Percentiles rank a stretch among this genome's conserved stretches.
Conservation (phyloP, 2,329 filamentous ascomycete genomes). For the Pyrenophora tritici-repentis region DNA sequence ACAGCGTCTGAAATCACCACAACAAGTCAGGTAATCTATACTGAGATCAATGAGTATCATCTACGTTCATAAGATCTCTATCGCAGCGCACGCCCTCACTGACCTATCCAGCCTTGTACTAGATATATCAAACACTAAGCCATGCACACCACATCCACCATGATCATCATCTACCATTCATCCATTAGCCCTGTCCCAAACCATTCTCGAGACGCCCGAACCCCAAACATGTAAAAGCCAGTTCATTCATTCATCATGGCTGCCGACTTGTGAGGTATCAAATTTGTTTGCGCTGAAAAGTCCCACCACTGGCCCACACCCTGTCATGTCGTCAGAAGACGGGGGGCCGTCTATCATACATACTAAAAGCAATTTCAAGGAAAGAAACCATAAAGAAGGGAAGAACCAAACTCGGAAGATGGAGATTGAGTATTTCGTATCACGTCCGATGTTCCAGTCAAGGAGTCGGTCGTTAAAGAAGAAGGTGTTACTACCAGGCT, state of each 20-base stretch:
- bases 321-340: slow-evolving; percentile 36
- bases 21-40: not conserved
- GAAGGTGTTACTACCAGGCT: slow-evolving; percentile 19
- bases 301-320: slow-evolving; percentile 26
- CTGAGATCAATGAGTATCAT: slow-evolving; percentile 21
- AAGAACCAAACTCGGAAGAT: slow-evolving; percentile 19
- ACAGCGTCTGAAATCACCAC: not conserved
- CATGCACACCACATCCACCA: slow-evolving; percentile 24
- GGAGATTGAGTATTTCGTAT: slow-evolving; percentile 12
- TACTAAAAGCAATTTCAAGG: slow-evolving; percentile 24
- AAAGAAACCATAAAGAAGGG: slow-evolving; percentile 28
- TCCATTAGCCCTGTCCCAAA: slow-evolving; percentile 4
- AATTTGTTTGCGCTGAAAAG: slow-evolving; percentile 29
- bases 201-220: slow-evolving; percentile 20
- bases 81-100: not conserved
- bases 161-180: slow-evolving; percentile 9
- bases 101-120: slow-evolving; percentile 25
- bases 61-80: slow-evolving; percentile 26
- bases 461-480: slow-evolving; percentile 31
- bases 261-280: slow-evolving; percentile 34
- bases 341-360: slow-evolving; percentile 42
- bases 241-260: slow-evolving; percentile 21
- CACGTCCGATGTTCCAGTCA: slow-evolving; percentile 33
- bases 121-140: slow-evolving; percentile 19
- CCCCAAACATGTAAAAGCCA: slow-evolving; percentile 20